Conservation (phyloP, 352 stramenopile species). For the Thraustochytrium sp. region DNA sequence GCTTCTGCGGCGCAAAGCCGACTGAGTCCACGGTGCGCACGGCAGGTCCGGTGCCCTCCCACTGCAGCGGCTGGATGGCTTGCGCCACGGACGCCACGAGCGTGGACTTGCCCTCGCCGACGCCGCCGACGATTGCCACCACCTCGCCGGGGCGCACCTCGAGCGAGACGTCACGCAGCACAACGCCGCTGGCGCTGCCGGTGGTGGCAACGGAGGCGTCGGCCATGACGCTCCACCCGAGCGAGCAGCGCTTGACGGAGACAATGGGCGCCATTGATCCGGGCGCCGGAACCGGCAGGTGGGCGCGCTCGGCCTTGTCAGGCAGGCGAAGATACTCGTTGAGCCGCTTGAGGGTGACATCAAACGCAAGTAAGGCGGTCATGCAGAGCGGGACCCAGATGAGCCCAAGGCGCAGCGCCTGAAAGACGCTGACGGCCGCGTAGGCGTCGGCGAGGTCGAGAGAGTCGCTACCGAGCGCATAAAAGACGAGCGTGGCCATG, state of each 20-base stretch:
- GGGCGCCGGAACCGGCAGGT: background rate
- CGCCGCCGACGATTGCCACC: constrained; percentile 4
- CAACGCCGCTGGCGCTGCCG: background rate
- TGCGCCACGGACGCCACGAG: background rate
- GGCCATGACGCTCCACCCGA: background rate
- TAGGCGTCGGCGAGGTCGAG: constrained; percentile 4
- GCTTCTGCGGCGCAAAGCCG: constrained; percentile 44
- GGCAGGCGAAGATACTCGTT: constrained; percentile 8
- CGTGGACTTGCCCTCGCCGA: constrained; percentile 31
- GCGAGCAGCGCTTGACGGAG: background rate
- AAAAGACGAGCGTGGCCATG: constrained; percentile 22
- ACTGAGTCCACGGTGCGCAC: background rate
- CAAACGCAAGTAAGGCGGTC: constrained; percentile 7
- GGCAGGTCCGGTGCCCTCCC: no score
- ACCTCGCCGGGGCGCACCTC: background rate
- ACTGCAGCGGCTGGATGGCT: background rate
- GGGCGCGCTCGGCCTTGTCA: background rate
- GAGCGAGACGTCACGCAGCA: constrained; percentile 1
- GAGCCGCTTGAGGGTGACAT: constrained; percentile 23
- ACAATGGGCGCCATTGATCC: background rate
- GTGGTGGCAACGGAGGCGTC: no score
- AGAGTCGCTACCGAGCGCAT: background rate
- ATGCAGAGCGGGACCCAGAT: constrained; percentile 19
- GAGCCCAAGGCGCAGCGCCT: constrained; percentile 27
- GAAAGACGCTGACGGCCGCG: constrained; percentile 20